These are phyloP conservation scores for Cystobasidiaceae sp. DNA, from an alignment of 1,284 basidiomycete species.

Conservation along the genomic window DNA sequence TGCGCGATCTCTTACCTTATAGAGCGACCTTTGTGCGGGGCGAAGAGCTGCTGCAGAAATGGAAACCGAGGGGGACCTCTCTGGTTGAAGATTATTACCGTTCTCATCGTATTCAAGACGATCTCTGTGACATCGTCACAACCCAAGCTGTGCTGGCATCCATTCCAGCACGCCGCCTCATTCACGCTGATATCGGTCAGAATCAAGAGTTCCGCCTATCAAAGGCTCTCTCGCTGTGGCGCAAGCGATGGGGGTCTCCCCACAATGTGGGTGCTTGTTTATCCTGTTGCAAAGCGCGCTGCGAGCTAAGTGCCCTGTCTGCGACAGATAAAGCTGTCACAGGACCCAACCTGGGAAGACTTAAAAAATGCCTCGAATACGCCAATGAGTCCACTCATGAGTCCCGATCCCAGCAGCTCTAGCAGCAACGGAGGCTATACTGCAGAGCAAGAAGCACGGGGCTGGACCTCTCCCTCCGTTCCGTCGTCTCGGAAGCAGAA, in stretches of 20 bases:
- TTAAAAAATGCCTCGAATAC: not conserved
- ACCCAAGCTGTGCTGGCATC: conserved; percentile 65
- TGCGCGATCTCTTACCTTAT: not conserved
- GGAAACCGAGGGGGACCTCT: conserved; percentile 81
- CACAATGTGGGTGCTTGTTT: conserved; percentile 57
- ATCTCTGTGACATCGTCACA: conserved; percentile 81
- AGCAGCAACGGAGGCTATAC: too few relatives aligned
- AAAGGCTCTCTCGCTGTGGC: conserved; percentile 70
- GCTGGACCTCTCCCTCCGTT: too few relatives aligned
- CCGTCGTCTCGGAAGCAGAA: not conserved
- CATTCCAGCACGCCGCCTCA: conserved; percentile 39
- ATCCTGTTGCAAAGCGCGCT: not conserved
- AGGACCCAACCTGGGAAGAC: conserved; percentile 44
- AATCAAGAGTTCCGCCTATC: conserved; percentile 60
- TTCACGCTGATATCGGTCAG: conserved; percentile 26
- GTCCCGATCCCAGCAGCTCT: conserved; percentile 49
- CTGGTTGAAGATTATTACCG: conserved; percentile 78
- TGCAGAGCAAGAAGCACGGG: too few relatives aligned
- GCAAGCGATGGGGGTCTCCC: conserved; percentile 68
- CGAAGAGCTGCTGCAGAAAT: conserved; percentile 72
- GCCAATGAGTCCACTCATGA: conserved; percentile 49
- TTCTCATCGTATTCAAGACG: conserved; percentile 62
- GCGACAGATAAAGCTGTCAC: conserved; percentile 68
- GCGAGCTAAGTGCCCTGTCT: conserved; percentile 23
- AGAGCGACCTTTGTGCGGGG: conserved; percentile 72